Conservation (phyloP, 2,329 filamentous ascomycete genomes). For the Aulographum hederae region DNA sequence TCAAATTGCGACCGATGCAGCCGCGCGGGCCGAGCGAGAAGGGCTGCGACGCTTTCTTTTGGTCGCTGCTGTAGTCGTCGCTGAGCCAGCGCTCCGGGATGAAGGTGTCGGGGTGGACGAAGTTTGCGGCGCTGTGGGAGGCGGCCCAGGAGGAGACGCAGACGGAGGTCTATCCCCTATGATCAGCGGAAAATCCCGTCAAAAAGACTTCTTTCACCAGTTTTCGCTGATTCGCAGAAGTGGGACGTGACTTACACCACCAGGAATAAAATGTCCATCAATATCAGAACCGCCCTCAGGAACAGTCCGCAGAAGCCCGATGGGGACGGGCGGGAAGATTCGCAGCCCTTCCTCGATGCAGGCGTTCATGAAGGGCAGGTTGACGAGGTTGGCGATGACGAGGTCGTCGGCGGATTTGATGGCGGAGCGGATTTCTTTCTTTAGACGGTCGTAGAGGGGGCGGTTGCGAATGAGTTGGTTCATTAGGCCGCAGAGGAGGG, state of each 20-base stretch:
- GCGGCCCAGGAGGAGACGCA: slow-evolving; percentile 5
- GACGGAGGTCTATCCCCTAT: slow-evolving; percentile 4
- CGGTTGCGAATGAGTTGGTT: slow-evolving; percentile 4
- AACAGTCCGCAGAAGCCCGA: slow-evolving; percentile 15
- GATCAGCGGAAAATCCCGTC: too few species aligned
- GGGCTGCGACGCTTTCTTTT: slow-evolving; percentile 14
- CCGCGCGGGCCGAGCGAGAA: slow-evolving; percentile 14
- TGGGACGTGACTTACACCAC: slow-evolving; percentile 2
- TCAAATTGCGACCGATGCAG: slow-evolving; percentile 18
- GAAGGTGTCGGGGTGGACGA: slow-evolving; percentile 17
- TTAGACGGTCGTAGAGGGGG: slow-evolving; percentile 2
- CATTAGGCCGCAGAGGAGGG: slow-evolving; percentile 5
- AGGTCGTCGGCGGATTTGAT: slow-evolving; percentile 5
- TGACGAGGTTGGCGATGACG: slow-evolving; percentile 10
- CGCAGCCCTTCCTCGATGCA: slow-evolving; percentile 23
- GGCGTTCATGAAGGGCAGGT: slow-evolving; percentile 18
- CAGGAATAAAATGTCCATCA: slow-evolving; percentile 17
- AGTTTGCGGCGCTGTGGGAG: slow-evolving; percentile 11
- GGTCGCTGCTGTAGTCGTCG: slow-evolving; percentile 10
- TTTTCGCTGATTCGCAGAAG: too few species aligned
- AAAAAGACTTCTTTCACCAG: too few species aligned
- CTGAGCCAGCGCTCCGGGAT: slow-evolving; percentile 23
- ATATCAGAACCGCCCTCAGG: slow-evolving; percentile 18
- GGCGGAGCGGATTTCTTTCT: slow-evolving; percentile 2
- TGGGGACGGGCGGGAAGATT: slow-evolving; percentile 22